phyloP scores from a whole-genome alignment of 1,284 basidiomycete genomes.

The Polyporus tsugae region DNA sequence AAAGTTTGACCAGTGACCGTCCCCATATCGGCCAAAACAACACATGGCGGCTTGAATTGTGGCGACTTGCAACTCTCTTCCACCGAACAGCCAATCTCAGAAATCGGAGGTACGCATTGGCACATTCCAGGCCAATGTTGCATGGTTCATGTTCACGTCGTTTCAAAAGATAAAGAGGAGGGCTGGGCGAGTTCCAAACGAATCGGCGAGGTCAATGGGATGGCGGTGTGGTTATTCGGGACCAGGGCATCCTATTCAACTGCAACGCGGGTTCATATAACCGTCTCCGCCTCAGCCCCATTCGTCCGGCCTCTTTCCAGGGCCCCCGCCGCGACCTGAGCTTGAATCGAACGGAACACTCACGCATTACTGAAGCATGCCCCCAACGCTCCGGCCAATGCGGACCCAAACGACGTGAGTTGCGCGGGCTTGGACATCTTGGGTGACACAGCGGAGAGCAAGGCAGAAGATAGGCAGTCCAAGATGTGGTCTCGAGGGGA shows the following conservation, averaged over 20 bases:
- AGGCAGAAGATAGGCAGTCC: background rate
- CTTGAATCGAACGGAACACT: conserved; percentile 45
- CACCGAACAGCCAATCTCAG: background rate
- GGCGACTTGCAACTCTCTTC: background rate
- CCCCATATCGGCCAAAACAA: background rate
- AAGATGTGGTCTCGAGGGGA: too few species aligned
- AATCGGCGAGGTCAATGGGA: background rate
- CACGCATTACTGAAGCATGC: conserved; percentile 94
- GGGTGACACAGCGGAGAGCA: background rate
- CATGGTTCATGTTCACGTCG: background rate
- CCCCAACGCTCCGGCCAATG: conserved; percentile 94
- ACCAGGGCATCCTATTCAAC: background rate
- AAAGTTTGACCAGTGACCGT: background rate
- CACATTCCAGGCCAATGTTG: background rate
- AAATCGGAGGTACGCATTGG: too few species aligned
- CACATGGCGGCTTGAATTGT: too few species aligned
- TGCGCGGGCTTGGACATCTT: conserved; percentile 65
- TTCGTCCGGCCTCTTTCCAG: background rate
- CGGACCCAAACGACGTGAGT: conserved; percentile 91
- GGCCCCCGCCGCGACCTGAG: background rate
- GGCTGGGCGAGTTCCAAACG: background rate
- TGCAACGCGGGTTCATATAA: background rate
- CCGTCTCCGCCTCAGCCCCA: background rate
- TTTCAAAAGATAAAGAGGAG: background rate
- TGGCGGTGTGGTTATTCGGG: background rate